phyloP scores from a whole-genome alignment of 176 grass and related monocot species.

The Bonia amplexicaulis region DNA sequence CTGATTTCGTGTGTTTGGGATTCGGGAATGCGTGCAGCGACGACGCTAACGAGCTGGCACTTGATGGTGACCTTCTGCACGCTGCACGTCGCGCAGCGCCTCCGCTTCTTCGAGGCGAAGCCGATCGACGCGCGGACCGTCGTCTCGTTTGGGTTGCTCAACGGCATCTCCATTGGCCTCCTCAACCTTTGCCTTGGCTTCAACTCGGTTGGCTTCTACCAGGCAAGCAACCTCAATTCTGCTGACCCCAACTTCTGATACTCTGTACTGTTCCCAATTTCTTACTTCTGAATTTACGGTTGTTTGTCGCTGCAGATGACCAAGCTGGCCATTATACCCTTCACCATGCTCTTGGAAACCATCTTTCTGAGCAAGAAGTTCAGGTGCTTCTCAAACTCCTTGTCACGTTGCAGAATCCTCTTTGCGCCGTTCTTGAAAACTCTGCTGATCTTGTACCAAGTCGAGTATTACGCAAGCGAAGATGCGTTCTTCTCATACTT shows the following conservation, averaged over 20 bases:
- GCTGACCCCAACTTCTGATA: neutral
- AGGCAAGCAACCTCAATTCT: slow-evolving; percentile 33
- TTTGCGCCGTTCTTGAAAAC: neutral
- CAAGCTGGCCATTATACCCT: slow-evolving; percentile 97
- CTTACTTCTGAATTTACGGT: neutral
- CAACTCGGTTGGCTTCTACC: slow-evolving; percentile 97
- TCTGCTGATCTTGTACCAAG: neutral
- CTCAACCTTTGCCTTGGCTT: slow-evolving; percentile 97
- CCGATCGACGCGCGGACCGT: slow-evolving; percentile 63
- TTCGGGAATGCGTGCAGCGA: slow-evolving; percentile 55
- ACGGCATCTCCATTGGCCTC: slow-evolving; percentile 86
- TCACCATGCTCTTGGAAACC: slow-evolving; percentile 84
- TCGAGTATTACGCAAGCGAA: neutral
- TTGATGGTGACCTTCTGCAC: slow-evolving; percentile 90
- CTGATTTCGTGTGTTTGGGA: neutral
- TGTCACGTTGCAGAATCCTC: neutral
- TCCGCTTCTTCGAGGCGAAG: slow-evolving; percentile 89
- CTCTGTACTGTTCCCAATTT: neutral
- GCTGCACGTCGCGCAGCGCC: slow-evolving; percentile 62
- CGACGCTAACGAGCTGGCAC: slow-evolving; percentile 97
- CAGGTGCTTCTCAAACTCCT: slow-evolving; percentile 48
- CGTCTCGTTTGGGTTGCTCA: slow-evolving; percentile 78
- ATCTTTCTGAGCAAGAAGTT: slow-evolving; percentile 84
- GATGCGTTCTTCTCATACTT: neutral
- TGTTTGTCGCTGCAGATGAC: slow-evolving; percentile 64